A percentile compares a stretch with the other conserved stretches of the same genome.
phyloP scores from a whole-genome alignment of 208 protist genomes.

The Acanthamoeba castellanii region DNA sequence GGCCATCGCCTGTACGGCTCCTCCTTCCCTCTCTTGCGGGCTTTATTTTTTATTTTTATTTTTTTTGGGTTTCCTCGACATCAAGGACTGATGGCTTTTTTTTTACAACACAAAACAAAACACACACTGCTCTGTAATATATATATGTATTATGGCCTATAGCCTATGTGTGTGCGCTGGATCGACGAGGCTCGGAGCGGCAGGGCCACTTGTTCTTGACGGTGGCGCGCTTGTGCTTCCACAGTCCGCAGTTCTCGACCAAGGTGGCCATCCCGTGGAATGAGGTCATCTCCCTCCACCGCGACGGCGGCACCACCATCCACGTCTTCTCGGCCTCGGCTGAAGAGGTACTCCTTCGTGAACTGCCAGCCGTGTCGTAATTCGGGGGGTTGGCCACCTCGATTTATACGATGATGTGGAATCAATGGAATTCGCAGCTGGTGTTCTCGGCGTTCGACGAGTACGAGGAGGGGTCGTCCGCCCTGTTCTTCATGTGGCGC shows the following conservation, averaged over 20 bases:
- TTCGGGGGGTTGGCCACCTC: not conserved
- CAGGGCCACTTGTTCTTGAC: constrained; percentile 13
- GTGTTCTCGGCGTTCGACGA: not conserved
- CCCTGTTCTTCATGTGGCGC: not conserved
- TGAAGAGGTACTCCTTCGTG: not conserved
- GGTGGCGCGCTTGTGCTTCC: not conserved
- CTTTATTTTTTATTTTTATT: not conserved
- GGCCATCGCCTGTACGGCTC: not conserved
- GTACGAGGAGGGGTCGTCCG: not conserved
- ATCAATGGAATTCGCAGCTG: not conserved
- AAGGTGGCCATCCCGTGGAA: constrained; percentile 17
- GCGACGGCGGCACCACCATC: not conserved
- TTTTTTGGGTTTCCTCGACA: too few relatives aligned
- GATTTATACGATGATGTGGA: not conserved
- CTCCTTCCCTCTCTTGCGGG: not conserved
- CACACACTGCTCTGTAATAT: too few relatives aligned
- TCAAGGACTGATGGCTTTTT: too few relatives aligned
- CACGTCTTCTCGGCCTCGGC: not conserved
- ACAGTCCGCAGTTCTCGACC: not conserved
- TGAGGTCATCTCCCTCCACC: not conserved
- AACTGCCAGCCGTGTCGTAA: too few relatives aligned
- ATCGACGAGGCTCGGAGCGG: not conserved
- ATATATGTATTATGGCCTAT: not conserved
- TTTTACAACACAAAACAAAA: too few relatives aligned
- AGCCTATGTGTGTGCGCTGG: constrained; percentile 3